A percentile compares a stretch with the other conserved stretches of the same genome.
These are phyloP conservation scores for Fusarium ramigenum DNA, from an alignment of 2,329 filamentous ascomycete genomes.

Conservation along the genomic window DNA sequence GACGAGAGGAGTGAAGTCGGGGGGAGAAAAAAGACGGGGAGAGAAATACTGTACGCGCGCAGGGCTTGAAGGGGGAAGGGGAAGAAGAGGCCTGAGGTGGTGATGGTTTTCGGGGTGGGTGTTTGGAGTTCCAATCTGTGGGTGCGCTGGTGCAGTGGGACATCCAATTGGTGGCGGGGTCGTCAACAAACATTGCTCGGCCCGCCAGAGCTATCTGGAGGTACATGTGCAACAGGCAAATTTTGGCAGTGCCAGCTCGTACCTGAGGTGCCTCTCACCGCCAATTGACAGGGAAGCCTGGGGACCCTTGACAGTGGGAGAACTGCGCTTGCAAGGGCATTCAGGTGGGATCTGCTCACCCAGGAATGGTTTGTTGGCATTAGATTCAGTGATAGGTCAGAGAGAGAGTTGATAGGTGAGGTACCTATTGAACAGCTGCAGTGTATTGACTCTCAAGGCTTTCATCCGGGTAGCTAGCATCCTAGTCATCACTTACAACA, in stretches of 20 bases:
- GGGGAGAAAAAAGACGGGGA: constrained; percentile 34
- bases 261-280: constrained; percentile 39
- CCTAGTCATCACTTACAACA: background rate
- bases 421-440: background rate
- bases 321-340: constrained; percentile 36
- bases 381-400: background rate
- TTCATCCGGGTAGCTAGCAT: background rate
- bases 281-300: constrained; percentile 42
- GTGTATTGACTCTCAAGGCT: background rate
- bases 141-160: constrained; percentile 31
- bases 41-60: constrained; percentile 46
- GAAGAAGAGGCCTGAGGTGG: constrained; percentile 42
- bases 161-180: constrained; percentile 43
- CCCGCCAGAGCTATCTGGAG: constrained; percentile 5
- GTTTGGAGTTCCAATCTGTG: constrained; percentile 45
- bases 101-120: constrained; percentile 49
- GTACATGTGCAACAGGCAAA: constrained; percentile 22
- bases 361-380: background rate
- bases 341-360: constrained; percentile 24
- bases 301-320: constrained; percentile 30
- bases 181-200: constrained; percentile 29
- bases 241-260: constrained; percentile 14
- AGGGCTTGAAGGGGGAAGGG: constrained; percentile 46
- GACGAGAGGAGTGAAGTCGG: too few species aligned
- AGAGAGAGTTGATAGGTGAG: background rate